Percentiles rank a stretch among this genome's conserved stretches.
Conservation (phyloP, 306 rosid species). For the Oxytropis ochrocephala region DNA sequence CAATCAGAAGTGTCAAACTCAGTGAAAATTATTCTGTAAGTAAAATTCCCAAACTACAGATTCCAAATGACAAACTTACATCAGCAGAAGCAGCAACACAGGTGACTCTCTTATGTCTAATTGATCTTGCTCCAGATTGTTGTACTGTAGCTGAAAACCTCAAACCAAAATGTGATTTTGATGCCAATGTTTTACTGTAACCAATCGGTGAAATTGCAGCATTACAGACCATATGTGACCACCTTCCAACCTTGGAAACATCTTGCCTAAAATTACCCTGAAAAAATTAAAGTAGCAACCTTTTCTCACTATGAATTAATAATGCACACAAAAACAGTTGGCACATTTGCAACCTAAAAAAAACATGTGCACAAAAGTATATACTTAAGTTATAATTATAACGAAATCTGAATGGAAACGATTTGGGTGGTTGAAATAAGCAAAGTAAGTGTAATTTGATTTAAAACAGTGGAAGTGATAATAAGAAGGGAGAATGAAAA, state of each 20-base stretch:
- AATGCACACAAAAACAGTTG: neutral
- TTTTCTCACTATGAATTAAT: neutral
- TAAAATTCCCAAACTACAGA: neutral
- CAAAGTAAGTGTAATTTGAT: too few species aligned
- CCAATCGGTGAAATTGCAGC: conserved; percentile 12
- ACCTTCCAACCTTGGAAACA: conserved; percentile 16
- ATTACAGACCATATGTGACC: conserved; percentile 14
- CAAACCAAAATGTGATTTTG: conserved; percentile 29
- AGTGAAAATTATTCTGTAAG: neutral
- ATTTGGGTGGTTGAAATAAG: too few species aligned
- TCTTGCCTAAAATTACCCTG: conserved; percentile 33
- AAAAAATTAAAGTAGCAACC: neutral
- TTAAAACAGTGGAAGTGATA: neutral
- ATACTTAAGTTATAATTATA: too few species aligned
- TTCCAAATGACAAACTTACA: conserved; percentile 28
- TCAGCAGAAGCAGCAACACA: conserved; percentile 38
- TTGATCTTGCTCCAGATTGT: conserved; percentile 27
- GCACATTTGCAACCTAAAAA: too few species aligned
- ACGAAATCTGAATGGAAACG: too few species aligned
- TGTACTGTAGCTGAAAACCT: conserved; percentile 18
- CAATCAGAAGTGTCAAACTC: too few species aligned
- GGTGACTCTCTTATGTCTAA: conserved; percentile 30
- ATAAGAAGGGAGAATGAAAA: neutral
- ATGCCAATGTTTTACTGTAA: conserved; percentile 22
- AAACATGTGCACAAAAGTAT: too few species aligned